These are phyloP conservation scores for Diaporthe sp. DNA, from an alignment of 2,329 filamentous ascomycete genomes.

Conservation along the genomic window DNA sequence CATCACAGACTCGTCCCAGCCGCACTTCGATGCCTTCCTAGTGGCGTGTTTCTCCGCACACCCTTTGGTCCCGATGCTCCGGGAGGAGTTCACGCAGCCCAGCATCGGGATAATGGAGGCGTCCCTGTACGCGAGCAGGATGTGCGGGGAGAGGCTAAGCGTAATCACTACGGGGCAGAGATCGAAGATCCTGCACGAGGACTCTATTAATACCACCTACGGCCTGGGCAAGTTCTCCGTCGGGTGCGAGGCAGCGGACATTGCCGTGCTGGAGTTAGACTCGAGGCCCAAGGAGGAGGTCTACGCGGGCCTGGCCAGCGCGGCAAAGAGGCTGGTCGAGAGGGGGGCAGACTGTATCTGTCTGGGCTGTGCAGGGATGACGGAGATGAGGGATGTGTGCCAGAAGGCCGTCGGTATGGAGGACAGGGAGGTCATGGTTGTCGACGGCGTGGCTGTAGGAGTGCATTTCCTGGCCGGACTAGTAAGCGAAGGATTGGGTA, in stretches of 20 bases:
- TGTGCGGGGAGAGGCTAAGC: conserved; percentile 58
- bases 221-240: conserved; percentile 54
- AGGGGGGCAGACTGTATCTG: conserved; percentile 46
- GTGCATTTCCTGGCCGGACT: conserved; percentile 57
- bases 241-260: conserved; percentile 51
- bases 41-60: conserved; percentile 61
- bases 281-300: conserved; percentile 50
- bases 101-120: conserved; percentile 63
- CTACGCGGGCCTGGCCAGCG: conserved; percentile 48
- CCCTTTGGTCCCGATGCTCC: conserved; percentile 55
- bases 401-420: conserved; percentile 56
- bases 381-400: conserved; percentile 54
- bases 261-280: conserved; percentile 56
- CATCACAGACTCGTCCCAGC: conserved; percentile 35
- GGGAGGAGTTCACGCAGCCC: conserved; percentile 56
- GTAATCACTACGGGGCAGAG: conserved; percentile 53
- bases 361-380: conserved; percentile 62
- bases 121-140: conserved; percentile 57
- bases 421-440: conserved; percentile 54
- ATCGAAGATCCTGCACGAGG: conserved; percentile 51
- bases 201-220: conserved; percentile 51
- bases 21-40: conserved; percentile 56
- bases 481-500: conserved; percentile 56
- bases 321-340: conserved; percentile 50
- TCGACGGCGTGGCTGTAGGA: conserved; percentile 61